phyloP scores from a whole-genome alignment of 2,329 filamentous ascomycete species.

The Lachnellula arida region DNA sequence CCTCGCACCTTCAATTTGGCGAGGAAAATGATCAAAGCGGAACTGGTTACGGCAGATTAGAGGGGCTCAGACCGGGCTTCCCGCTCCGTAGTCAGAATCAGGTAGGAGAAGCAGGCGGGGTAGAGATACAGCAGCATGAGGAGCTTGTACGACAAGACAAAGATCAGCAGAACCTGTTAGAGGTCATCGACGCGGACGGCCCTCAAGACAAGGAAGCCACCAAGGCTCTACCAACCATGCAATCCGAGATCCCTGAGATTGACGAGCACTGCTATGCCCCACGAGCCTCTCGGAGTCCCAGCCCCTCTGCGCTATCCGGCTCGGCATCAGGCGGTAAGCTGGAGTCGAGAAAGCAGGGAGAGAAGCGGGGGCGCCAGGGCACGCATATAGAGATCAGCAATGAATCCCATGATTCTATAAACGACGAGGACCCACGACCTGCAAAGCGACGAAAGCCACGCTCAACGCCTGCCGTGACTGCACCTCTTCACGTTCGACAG shows the following conservation, averaged over 20 bases:
- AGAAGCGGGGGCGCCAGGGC: conserved; percentile 14
- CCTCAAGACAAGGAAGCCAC: conserved; percentile 14
- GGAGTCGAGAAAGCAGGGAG: background rate
- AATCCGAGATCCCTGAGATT: conserved; percentile 12
- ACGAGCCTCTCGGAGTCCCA: conserved; percentile 6
- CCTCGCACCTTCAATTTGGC: too few species aligned
- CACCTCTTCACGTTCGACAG: background rate
- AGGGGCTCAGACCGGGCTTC: background rate
- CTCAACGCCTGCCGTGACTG: background rate
- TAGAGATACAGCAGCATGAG: conserved; percentile 10
- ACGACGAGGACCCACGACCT: conserved; percentile 12
- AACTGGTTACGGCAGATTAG: conserved; percentile 11
- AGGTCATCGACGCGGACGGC: conserved; percentile 9
- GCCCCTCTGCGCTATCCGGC: conserved; percentile 5
- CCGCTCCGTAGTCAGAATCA: background rate
- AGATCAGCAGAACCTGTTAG: conserved; percentile 12
- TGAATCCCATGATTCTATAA: conserved; percentile 10
- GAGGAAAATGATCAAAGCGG: conserved; percentile 1
- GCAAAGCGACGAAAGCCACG: conserved; percentile 17
- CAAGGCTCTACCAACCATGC: conserved; percentile 10
- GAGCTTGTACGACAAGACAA: conserved; percentile 6
- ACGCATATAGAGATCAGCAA: conserved; percentile 12
- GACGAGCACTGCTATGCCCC: conserved; percentile 9
- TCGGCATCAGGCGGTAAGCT: conserved; percentile 4
- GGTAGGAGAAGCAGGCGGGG: conserved; percentile 7